Evolutionary conservation across 108 stramenopile genomes (phyloP), one percentile per base, ranked within the genome.

Genomic region (Skeletonema grethae): DNA sequence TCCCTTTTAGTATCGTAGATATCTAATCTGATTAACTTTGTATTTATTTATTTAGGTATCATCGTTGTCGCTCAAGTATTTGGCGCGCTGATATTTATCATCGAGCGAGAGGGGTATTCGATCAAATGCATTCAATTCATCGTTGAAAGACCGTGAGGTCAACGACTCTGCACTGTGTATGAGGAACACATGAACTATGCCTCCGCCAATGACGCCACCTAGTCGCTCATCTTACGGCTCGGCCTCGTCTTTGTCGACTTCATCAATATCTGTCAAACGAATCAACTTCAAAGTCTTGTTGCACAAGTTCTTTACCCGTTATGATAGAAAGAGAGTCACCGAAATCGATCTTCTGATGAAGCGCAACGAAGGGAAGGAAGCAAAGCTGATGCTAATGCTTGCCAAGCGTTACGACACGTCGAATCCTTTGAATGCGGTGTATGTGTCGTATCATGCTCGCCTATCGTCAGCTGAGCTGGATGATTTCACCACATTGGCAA

Each of bases 381-480:
- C 67, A 18, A 66, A 73, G 31, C 53, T 81, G 0, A 68, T 65
- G 67, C 53, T 59, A 0, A 32, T 59, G 50, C 57, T 80, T 10
- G 62, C 73, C 7, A 66, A 57, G 34, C 74, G 73, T 60, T 70
- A 75, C 41, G 34, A 70, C 39, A 45, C 65, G 15, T 55, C 57
- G 4, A 81, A 81, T 69, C 63, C 80, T 8, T 65, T 81, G 7
- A 67, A 75, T 32, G 25, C 48, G 1, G 43, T 61, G 0, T 75
- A 66, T 31, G 4, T 55, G 10, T 35, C 5, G 0, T 16, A 32
- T 11, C 22, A 22, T 10, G 55, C 63, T 22, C 24, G 63, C 10
- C 41, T 75, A 18, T 41, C 62, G 12, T 29, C 50, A n/a, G 39
- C 39, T 10, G 59, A 80, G 0, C 24, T 35, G 15, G 28, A 36